Conservation (phyloP, 169 alveolate species). For the Cyclospora cayetanensis region DNA sequence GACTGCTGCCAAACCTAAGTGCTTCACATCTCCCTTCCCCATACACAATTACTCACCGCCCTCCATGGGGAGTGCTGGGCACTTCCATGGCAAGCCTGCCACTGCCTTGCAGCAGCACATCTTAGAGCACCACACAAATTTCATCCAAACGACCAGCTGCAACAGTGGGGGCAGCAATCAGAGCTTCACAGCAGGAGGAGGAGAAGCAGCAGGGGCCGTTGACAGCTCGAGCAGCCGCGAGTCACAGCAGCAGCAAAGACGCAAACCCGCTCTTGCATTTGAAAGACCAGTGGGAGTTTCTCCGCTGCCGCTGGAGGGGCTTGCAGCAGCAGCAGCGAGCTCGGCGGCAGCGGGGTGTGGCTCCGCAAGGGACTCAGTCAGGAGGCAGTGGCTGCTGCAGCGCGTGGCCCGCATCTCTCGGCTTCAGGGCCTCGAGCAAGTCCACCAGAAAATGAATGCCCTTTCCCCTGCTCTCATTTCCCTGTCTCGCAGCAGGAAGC, state of each 20-base stretch:
- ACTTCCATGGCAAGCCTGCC: too few species aligned
- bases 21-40: background rate
- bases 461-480: slow-evolving; percentile 13
- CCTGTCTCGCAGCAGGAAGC: background rate
- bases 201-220: background rate
- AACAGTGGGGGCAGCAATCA: too few species aligned
- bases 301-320: background rate
- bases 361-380: background rate
- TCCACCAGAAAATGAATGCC: slow-evolving; percentile 2
- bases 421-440: slow-evolving; percentile 22
- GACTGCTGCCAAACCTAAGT: too few species aligned
- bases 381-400: slow-evolving; percentile 50
- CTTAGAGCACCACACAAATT: too few species aligned
- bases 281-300: background rate
- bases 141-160: too few species aligned
- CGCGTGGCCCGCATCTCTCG: slow-evolving; percentile 35
- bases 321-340: background rate
- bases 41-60: background rate
- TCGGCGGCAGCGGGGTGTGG: background rate
- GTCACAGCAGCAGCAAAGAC: too few species aligned
- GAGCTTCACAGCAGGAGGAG: background rate
- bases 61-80: too few species aligned
- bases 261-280: background rate
- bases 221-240: too few species aligned
- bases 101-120: too few species aligned